These are phyloP conservation scores for Chernovozyma aurita DNA, from an alignment of 1,139 yeast genomes.

Conservation along the genomic window DNA sequence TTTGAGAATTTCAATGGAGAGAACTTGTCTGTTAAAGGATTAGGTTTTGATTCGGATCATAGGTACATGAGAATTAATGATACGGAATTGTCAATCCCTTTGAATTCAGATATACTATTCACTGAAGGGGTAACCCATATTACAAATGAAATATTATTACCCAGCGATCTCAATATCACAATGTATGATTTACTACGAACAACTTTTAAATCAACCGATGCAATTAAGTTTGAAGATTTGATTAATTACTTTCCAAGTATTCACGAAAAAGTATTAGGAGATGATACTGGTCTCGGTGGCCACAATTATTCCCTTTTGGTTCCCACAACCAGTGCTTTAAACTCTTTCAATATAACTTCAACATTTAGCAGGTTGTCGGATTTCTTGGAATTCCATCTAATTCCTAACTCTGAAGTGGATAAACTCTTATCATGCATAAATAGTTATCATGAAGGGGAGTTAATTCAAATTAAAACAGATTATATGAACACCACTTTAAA, in stretches of 20 bases:
- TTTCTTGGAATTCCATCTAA: constrained; percentile 63
- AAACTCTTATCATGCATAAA: constrained; percentile 29
- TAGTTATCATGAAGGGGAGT: constrained; percentile 9
- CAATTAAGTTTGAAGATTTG: constrained; percentile 41
- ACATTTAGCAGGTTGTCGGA: constrained; percentile 42
- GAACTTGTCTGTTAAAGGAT: constrained; percentile 17
- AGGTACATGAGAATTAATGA: constrained; percentile 22
- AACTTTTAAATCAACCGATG: constrained; percentile 31
- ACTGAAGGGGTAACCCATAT: constrained; percentile 86
- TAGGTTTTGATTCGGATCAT: constrained; percentile 17
- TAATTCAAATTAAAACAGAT: constrained; percentile 21
- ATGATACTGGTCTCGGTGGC: constrained; percentile 13
- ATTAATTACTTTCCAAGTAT: constrained; percentile 34
- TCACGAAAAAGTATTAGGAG: constrained; percentile 16
- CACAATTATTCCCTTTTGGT: constrained; percentile 65
- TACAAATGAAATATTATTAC: constrained; percentile 52
- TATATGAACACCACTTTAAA: constrained; percentile 34
- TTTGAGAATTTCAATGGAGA: constrained; percentile 36
- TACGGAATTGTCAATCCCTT: constrained; percentile 27
- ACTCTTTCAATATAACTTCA: constrained; percentile 47
- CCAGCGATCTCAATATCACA: constrained; percentile 50
- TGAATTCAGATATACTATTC: constrained; percentile 66
- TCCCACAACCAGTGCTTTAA: constrained; percentile 61
- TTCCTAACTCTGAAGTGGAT: constrained; percentile 49
- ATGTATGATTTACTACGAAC: constrained; percentile 51